Conservation (phyloP, 768 basidiomycete species). For the Trametes cingulata region DNA sequence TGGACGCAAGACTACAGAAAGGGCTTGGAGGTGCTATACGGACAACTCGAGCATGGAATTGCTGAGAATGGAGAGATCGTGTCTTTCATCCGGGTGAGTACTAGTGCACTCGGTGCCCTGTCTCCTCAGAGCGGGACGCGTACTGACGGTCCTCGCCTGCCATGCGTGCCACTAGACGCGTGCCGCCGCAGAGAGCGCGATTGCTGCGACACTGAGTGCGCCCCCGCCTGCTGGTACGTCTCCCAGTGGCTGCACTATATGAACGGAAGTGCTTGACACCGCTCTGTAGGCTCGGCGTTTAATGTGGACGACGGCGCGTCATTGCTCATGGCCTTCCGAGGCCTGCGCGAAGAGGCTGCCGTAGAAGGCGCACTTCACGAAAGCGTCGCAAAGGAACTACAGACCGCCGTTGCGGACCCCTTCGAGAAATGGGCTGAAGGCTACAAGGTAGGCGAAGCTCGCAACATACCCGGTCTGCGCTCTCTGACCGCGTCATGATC, state of each 20-base stretch:
- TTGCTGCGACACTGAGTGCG: slow-evolving; percentile 58
- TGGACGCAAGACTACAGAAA: slow-evolving; percentile 90
- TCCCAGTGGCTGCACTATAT: neutral
- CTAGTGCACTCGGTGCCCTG: slow-evolving; percentile 25
- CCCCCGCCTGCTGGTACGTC: slow-evolving; percentile 50
- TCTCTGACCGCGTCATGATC: neutral
- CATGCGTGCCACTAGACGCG: slow-evolving; percentile 54
- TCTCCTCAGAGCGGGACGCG: neutral
- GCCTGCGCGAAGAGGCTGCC: slow-evolving; percentile 71
- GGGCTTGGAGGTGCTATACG: slow-evolving; percentile 77
- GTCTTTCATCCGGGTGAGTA: slow-evolving; percentile 77
- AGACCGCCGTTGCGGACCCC: slow-evolving; percentile 73
- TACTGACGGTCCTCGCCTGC: neutral
- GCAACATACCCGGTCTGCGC: neutral
- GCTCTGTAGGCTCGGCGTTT: slow-evolving; percentile 58
- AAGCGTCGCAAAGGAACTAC: slow-evolving; percentile 72
- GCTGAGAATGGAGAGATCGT: slow-evolving; percentile 83
- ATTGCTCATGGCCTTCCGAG: slow-evolving; percentile 74
- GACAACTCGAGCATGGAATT: slow-evolving; percentile 79
- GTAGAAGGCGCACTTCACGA: slow-evolving; percentile 76
- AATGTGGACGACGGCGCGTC: slow-evolving; percentile 84
- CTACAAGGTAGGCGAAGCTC: slow-evolving; percentile 55
- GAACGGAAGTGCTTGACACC: neutral
- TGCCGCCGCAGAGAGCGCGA: slow-evolving; percentile 63
- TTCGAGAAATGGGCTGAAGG: slow-evolving; percentile 78